Conservation (phyloP, 2,329 filamentous ascomycete genomes). For the Teratosphaeriaceae sp. region DNA sequence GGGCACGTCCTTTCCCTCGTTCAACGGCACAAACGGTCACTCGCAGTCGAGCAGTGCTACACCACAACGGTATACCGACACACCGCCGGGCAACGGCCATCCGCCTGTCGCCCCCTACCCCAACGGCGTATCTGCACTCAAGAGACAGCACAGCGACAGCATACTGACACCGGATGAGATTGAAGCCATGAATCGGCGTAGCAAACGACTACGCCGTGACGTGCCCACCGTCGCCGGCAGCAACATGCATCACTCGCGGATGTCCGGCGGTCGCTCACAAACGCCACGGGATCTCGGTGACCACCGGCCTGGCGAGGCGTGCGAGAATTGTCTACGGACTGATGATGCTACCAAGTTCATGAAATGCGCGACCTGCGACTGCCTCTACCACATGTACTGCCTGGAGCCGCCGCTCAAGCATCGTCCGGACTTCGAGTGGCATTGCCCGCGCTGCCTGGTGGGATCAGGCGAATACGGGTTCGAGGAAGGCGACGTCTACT, state of each 20-base stretch:
- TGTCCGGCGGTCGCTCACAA: constrained; percentile 62
- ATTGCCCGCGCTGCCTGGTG: constrained; percentile 89
- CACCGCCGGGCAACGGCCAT: constrained; percentile 37
- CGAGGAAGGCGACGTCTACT: constrained; percentile 93
- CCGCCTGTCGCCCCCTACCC: constrained; percentile 18
- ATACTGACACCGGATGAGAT: constrained; percentile 33
- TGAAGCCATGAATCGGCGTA: constrained; percentile 56
- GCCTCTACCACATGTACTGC: constrained; percentile 79
- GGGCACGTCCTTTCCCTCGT: constrained; percentile 46
- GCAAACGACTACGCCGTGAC: constrained; percentile 85
- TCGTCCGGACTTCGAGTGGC: constrained; percentile 84
- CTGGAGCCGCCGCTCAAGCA: constrained; percentile 79
- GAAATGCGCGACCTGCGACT: constrained; percentile 86
- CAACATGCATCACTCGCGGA: constrained; percentile 91
- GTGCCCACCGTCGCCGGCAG: constrained; percentile 86
- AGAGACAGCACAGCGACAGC: constrained; percentile 58
- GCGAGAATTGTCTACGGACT: constrained; percentile 76
- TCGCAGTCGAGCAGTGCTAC: constrained; percentile 18
- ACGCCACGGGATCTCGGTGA: constrained; percentile 50
- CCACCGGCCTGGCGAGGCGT: constrained; percentile 58
- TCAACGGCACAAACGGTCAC: constrained; percentile 48
- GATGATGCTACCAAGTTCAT: constrained; percentile 67
- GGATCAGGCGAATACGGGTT: constrained; percentile 97
- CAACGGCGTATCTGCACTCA: constrained; percentile 43
- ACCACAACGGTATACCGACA: constrained; percentile 42